These are phyloP conservation scores for Collybiopsis luxurians DNA, from an alignment of 768 basidiomycete genomes.

Conservation along the genomic window DNA sequence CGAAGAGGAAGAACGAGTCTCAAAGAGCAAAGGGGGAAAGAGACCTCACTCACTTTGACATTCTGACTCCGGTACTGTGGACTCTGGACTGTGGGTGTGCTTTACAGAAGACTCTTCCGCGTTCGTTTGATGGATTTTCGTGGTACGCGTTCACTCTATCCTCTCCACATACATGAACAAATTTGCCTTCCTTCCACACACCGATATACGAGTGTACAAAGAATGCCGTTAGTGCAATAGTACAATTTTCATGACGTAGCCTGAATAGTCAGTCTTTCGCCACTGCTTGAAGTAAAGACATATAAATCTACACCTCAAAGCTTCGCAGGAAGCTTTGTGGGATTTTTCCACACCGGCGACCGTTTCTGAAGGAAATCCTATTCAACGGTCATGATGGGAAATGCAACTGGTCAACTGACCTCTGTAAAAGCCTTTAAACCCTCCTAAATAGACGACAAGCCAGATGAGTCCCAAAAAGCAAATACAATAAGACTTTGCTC, in stretches of 20 bases:
- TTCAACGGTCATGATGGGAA: background rate
- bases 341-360: constrained; percentile 54
- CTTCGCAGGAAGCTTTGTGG: constrained; percentile 39
- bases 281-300: too few species aligned
- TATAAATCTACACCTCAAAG: too few species aligned
- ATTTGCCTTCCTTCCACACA: too few species aligned
- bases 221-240: too few species aligned
- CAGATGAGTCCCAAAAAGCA: background rate
- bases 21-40: constrained; percentile 6
- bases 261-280: too few species aligned
- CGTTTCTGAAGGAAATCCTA: constrained; percentile 32
- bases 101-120: constrained; percentile 47
- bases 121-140: too few species aligned
- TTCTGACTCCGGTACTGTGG: constrained; percentile 59
- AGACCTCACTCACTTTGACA: constrained; percentile 49
- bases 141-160: too few species aligned
- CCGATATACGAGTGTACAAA: too few species aligned
- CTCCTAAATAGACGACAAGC: constrained; percentile 42
- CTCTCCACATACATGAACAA: too few species aligned
- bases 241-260: too few species aligned
- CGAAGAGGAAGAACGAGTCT: background rate
- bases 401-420: constrained; percentile 28
- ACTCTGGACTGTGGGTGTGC: constrained; percentile 44
- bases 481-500: constrained; percentile 5
- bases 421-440: constrained; percentile 67